Conservation (phyloP, 352 stramenopile species). For the Phytopythium chamaehyphon region DNA sequence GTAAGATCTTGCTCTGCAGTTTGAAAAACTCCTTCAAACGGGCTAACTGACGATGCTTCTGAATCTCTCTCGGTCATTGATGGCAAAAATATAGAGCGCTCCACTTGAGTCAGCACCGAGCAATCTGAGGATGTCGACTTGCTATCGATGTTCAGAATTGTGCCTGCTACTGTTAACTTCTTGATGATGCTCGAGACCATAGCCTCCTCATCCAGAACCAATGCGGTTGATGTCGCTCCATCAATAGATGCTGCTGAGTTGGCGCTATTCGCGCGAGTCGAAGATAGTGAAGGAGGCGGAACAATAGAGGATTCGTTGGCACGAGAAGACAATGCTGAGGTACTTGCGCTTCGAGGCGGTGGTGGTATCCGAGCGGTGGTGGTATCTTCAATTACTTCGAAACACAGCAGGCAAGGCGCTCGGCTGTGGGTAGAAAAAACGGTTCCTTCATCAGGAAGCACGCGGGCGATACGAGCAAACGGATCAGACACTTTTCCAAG, state of each 20-base stretch:
- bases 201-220: slow-evolving; percentile 32
- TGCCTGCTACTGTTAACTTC: slow-evolving; percentile 59
- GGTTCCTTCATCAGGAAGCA: slow-evolving; percentile 66
- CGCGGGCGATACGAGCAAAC: slow-evolving; percentile 62
- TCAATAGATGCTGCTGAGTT: slow-evolving; percentile 11
- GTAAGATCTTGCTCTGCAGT: slow-evolving; percentile 1
- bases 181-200: slow-evolving; percentile 46
- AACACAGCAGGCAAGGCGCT: slow-evolving; percentile 67
- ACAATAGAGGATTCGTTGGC: background rate
- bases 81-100: background rate
- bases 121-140: slow-evolving; percentile 17
- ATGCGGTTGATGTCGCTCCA: slow-evolving; percentile 15
- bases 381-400: slow-evolving; percentile 76
- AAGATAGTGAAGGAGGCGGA: background rate
- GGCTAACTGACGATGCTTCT: background rate
- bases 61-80: slow-evolving; percentile 2
- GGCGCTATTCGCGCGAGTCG: slow-evolving; percentile 6
- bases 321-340: background rate
- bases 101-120: slow-evolving; percentile 8
- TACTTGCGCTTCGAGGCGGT: background rate
- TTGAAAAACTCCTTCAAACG: slow-evolving; percentile 3
- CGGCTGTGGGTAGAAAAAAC: slow-evolving; percentile 82
- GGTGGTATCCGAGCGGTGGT: slow-evolving; percentile 7
- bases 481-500: slow-evolving; percentile 66
- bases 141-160: slow-evolving; percentile 35